A percentile compares a stretch with the other conserved stretches of the same genome.
phyloP scores from a whole-genome alignment of 2,329 filamentous ascomycete genomes.

The Calonectria pseudoreteaudii region DNA sequence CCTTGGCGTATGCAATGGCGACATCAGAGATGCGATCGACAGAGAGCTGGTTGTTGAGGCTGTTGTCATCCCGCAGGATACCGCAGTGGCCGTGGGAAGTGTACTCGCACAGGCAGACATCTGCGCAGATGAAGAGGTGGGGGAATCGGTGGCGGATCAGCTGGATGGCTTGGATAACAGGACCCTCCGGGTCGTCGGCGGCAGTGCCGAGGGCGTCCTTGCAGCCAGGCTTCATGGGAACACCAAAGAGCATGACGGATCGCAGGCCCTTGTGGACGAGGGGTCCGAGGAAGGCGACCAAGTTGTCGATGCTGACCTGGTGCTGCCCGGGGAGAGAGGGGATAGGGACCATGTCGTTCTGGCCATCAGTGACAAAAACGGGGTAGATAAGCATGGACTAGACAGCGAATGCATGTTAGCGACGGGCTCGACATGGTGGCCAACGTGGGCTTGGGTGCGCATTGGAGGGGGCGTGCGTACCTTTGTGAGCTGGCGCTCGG shows the following conservation, averaged over 20 bases:
- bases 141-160: slow-evolving; percentile 88
- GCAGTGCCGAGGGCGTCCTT: slow-evolving; percentile 94
- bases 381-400: slow-evolving; percentile 99
- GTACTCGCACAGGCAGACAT: slow-evolving; percentile 99
- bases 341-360: slow-evolving; percentile 91
- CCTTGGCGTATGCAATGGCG: slow-evolving; percentile 96
- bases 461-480: slow-evolving; percentile 59
- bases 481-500: slow-evolving; percentile 87
- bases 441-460: neutral
- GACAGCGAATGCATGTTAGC: slow-evolving; percentile 26
- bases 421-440: neutral
- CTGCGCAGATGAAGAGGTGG: slow-evolving; percentile 88
- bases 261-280: slow-evolving; percentile 90
- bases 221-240: slow-evolving; percentile 81
- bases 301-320: slow-evolving; percentile 87
- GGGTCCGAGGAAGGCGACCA: slow-evolving; percentile 86
- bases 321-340: slow-evolving; percentile 91
- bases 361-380: slow-evolving; percentile 93
- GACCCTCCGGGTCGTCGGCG: slow-evolving; percentile 92
- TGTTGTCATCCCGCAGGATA: slow-evolving; percentile 92
- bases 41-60: slow-evolving; percentile 91
- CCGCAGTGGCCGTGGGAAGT: slow-evolving; percentile 98
- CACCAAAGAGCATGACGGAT: slow-evolving; percentile 95
- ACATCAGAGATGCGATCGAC: slow-evolving; percentile 96
- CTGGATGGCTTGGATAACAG: slow-evolving; percentile 88